A percentile compares a stretch with the other conserved stretches of the same genome.
Evolutionary conservation across 352 stramenopile species (phyloP).

Genomic region (Globisporangium takayamanum): DNA sequence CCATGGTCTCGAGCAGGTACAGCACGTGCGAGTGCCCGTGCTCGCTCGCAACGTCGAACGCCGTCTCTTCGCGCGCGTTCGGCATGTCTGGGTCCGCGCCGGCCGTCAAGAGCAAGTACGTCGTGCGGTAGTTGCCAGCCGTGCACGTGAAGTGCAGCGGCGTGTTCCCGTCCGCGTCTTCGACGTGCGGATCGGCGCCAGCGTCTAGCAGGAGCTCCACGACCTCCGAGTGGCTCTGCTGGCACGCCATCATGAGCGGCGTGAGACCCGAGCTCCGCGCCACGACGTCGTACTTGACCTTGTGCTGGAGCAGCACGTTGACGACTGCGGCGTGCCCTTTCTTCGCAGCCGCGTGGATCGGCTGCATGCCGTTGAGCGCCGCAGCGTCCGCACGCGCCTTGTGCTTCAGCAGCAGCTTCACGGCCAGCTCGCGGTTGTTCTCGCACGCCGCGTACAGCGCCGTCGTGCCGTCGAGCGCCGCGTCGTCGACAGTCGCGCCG

Average conservation of each 20-base stretch:
- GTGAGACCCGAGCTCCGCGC: constrained; percentile 37
- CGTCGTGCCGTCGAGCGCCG: constrained; percentile 43
- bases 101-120: constrained; percentile 74
- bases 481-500: constrained; percentile 49
- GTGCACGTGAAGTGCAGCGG: constrained; percentile 72
- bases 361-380: constrained; percentile 39
- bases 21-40: constrained; percentile 66
- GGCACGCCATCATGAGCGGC: constrained; percentile 65
- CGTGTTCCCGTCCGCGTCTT: constrained; percentile 77
- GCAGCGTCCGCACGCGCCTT: constrained; percentile 37
- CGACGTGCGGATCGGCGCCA: constrained; percentile 64
- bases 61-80: constrained; percentile 70
- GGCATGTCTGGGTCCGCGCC: constrained; percentile 81
- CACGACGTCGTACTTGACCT: constrained; percentile 46
- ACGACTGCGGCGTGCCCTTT: constrained; percentile 41
- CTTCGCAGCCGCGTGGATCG: constrained; percentile 62
- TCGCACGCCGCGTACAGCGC: constrained; percentile 57
- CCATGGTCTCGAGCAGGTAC: constrained; percentile 77
- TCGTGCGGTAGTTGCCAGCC: constrained; percentile 69
- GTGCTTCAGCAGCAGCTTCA: constrained; percentile 55
- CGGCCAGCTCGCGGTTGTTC: constrained; percentile 45
- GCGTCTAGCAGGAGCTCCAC: constrained; percentile 67
- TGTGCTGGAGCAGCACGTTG: constrained; percentile 30
- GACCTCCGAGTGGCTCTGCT: constrained; percentile 45
- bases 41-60: constrained; percentile 66